phyloP scores from a whole-genome alignment of 2,329 filamentous ascomycete species.

The Arthrobotrys conoides region DNA sequence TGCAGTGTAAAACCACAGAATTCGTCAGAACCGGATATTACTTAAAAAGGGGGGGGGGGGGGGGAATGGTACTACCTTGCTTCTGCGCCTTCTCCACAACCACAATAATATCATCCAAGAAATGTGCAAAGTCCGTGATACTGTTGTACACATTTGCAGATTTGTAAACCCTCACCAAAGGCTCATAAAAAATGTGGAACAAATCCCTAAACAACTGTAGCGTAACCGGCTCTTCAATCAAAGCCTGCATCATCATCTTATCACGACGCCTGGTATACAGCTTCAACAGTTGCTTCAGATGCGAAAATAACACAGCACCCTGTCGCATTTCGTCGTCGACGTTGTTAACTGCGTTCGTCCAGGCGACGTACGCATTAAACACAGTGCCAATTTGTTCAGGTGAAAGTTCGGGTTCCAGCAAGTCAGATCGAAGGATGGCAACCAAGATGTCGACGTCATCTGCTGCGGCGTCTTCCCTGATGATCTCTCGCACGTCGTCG shows the following conservation, averaged over 20 bases:
- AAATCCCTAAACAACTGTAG: conserved; percentile 95
- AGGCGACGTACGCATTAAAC: conserved; percentile 95
- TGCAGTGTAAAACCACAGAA: conserved; percentile 39
- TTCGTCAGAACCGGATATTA: conserved; percentile 2
- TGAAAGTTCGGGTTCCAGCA: conserved; percentile 79
- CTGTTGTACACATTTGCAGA: conserved; percentile 98
- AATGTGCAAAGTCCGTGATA: conserved; percentile 94
- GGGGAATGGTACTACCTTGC: conserved; percentile 67
- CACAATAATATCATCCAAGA: conserved; percentile 91
- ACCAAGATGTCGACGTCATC: conserved; percentile 90
- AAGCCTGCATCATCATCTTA: conserved; percentile 95
- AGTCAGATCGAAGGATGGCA: conserved; percentile 83
- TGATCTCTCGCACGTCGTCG: conserved; percentile 79
- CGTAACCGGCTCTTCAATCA: conserved; percentile 97
- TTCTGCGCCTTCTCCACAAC: conserved; percentile 79
- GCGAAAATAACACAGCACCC: conserved; percentile 91
- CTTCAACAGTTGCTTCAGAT: conserved; percentile 94
- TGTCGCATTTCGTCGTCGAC: conserved; percentile 88
- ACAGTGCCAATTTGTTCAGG: conserved; percentile 84
- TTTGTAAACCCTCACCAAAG: conserved; percentile 96
- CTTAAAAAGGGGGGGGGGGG: neutral
- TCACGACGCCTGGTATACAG: conserved; percentile 90
- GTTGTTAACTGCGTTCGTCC: conserved; percentile 94
- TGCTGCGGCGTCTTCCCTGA: conserved; percentile 79
- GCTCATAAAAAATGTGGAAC: conserved; percentile 99